A percentile compares a stretch with the other conserved stretches of the same genome.
Evolutionary conservation across 768 basidiomycete genomes (phyloP).

Genomic region (Leccinum arenicola): DNA sequence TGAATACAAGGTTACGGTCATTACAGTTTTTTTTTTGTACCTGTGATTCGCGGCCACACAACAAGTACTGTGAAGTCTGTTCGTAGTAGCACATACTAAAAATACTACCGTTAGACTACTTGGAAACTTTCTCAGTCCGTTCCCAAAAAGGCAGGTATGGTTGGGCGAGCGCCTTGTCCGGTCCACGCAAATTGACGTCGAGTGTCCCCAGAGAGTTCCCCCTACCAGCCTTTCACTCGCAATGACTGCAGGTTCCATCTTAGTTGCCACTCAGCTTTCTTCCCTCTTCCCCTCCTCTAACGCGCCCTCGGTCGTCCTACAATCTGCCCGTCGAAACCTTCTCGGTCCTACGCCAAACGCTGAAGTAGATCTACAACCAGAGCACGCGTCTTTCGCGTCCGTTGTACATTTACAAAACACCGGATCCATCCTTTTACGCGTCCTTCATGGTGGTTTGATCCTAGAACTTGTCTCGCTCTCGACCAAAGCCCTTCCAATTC

Average conservation of each 20-base stretch:
- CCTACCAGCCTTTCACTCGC: not conserved
- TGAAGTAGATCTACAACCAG: constrained; percentile 46
- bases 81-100: not conserved
- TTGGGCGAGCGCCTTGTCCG: not conserved
- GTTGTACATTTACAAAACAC: constrained; percentile 53
- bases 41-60: not conserved
- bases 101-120: not conserved
- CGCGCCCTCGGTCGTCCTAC: constrained; percentile 50
- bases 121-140: not conserved
- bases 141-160: constrained; percentile 26
- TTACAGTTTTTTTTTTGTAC: not conserved
- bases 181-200: not conserved
- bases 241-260: constrained; percentile 32
- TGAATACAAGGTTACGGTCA: not conserved
- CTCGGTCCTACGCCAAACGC: constrained; percentile 44
- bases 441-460: constrained; percentile 71
- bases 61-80: too few species aligned
- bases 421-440: constrained; percentile 68
- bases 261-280: constrained; percentile 63
- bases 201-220: not conserved
- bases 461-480: constrained; percentile 78
- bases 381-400: constrained; percentile 71
- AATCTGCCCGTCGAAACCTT: constrained; percentile 55
- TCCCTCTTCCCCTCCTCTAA: constrained; percentile 55
- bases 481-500: constrained; percentile 59